Conservation (phyloP, 208 protist species). For the Phytomonas sp. region DNA sequence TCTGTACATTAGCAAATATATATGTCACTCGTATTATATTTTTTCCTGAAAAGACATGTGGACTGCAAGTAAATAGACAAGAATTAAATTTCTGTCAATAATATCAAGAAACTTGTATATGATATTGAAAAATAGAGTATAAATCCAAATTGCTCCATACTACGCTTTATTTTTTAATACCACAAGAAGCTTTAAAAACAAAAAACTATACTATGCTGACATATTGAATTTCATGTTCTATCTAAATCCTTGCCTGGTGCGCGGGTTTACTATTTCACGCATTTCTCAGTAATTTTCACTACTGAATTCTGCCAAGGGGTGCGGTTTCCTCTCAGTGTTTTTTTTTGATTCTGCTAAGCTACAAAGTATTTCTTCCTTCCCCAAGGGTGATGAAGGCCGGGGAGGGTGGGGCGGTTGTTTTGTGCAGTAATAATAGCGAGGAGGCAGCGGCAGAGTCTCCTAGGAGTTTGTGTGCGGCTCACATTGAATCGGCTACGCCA, state of each 20-base stretch:
- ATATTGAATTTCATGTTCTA: neutral
- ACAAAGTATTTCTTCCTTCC: neutral
- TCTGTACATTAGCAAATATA: neutral
- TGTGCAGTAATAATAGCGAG: neutral
- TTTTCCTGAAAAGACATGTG: neutral
- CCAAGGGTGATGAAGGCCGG: neutral
- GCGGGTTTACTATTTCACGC: neutral
- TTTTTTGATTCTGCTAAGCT: neutral
- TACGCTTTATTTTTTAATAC: neutral
- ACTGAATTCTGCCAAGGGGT: neutral
- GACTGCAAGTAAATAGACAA: neutral
- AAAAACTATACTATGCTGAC: neutral
- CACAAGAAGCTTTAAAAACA: neutral
- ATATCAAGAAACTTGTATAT: neutral
- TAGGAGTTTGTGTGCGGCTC: neutral
- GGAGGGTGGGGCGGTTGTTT: neutral
- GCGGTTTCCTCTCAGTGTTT: neutral
- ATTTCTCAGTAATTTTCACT: neutral
- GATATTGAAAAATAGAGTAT: neutral
- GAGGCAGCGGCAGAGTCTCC: neutral
- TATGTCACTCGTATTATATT: neutral
- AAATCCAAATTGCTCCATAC: neutral
- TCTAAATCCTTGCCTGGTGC: neutral
- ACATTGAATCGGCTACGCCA: neutral
- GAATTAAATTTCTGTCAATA: neutral